phyloP scores from a whole-genome alignment of 78 protist genomes.

The Dictyostelium citrinum region DNA sequence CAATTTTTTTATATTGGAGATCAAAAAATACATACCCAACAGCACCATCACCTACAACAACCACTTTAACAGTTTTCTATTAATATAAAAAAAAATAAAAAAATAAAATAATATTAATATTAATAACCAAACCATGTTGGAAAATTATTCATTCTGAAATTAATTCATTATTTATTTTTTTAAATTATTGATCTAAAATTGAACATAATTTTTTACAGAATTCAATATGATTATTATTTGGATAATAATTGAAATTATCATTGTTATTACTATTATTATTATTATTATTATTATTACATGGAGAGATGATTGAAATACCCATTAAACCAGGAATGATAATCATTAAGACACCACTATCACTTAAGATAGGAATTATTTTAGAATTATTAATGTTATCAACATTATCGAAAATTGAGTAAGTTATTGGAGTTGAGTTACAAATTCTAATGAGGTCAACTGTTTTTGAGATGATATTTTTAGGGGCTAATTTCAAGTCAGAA shows the following conservation, averaged over 20 bases:
- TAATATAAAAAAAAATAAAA: neutral
- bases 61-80: slow-evolving; percentile 4
- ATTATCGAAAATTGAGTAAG: neutral
- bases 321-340: slow-evolving; percentile 43
- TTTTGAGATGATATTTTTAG: neutral
- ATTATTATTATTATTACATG: neutral
- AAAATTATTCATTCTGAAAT: neutral
- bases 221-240: slow-evolving; percentile 28
- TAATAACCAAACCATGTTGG: neutral
- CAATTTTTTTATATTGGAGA: neutral
- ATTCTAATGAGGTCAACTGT: neutral
- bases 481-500: neutral
- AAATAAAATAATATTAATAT: neutral
- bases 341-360: slow-evolving; percentile 53
- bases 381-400: neutral
- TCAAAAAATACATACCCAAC: slow-evolving; percentile 48
- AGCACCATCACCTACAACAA: slow-evolving; percentile 90
- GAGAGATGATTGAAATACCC: slow-evolving; percentile 33
- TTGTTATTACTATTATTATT: neutral
- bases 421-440: neutral
- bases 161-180: neutral
- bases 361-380: neutral
- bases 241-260: neutral
- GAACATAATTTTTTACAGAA: slow-evolving; percentile 6
- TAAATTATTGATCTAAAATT: neutral